Conservation (phyloP, 1,284 basidiomycete genomes). For the Ceratobasidium papillatum region DNA sequence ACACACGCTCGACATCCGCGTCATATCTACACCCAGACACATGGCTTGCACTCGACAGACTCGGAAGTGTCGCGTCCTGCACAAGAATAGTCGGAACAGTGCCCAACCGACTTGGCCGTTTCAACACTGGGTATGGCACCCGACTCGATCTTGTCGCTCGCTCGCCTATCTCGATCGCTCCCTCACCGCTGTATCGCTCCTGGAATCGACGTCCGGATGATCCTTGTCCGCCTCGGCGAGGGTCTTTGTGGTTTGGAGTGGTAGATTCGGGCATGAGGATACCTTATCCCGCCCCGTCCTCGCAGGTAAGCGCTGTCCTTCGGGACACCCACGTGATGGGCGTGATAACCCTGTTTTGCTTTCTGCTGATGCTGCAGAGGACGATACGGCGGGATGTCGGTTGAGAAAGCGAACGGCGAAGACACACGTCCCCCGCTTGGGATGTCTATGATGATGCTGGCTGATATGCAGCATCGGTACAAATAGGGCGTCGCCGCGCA, state of each 20-base stretch:
- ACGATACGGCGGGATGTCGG: no score
- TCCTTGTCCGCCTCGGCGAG: conserved; percentile 3
- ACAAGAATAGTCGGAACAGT: conserved; percentile 18
- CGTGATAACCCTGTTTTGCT: no score
- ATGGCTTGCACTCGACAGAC: conserved; percentile 30
- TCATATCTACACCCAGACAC: conserved; percentile 34
- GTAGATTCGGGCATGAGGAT: background rate
- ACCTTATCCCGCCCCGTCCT: no score
- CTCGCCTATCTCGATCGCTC: conserved; percentile 12
- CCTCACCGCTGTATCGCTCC: conserved; percentile 23
- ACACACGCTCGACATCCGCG: conserved; percentile 21
- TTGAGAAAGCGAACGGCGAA: no score
- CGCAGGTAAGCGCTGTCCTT: no score
- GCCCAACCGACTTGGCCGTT: conserved; percentile 24
- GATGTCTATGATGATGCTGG: no score
- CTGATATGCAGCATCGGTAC: no score
- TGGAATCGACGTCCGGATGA: conserved; percentile 33
- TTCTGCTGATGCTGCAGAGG: no score
- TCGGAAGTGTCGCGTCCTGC: conserved; percentile 26
- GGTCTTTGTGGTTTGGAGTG: no score
- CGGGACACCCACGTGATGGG: no score
- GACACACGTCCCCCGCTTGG: no score
- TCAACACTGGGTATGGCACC: background rate
- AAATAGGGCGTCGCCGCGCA: no score
- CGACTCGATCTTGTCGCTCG: background rate